Evolutionary conservation across 2,329 filamentous ascomycete species (phyloP).

Genomic region (Westerdykella ornata): DNA sequence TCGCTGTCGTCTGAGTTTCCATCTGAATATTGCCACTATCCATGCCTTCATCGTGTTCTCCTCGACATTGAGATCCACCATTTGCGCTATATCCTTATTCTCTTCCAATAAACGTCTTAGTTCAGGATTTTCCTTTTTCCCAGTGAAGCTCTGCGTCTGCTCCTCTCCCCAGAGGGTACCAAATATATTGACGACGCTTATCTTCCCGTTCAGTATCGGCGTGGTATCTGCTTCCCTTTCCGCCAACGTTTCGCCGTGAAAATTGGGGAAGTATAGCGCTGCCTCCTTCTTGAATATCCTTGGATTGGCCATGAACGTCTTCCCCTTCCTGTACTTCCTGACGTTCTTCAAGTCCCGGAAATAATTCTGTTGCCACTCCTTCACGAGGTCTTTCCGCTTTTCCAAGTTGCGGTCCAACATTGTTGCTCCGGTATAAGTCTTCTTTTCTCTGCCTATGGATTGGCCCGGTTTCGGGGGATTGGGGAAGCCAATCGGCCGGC

Average conservation of each 20-base stretch:
- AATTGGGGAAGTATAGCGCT: slow-evolving; percentile 89
- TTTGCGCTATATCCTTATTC: slow-evolving; percentile 56
- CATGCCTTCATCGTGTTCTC: slow-evolving; percentile 62
- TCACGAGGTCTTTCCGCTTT: slow-evolving; percentile 66
- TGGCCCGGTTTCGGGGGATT: slow-evolving; percentile 68
- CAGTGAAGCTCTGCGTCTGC: slow-evolving; percentile 67
- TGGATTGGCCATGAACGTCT: slow-evolving; percentile 81
- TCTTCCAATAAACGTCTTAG: slow-evolving; percentile 56
- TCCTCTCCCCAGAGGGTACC: slow-evolving; percentile 78
- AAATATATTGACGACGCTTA: slow-evolving; percentile 75
- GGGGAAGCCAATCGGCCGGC: slow-evolving; percentile 74
- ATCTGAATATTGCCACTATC: slow-evolving; percentile 51
- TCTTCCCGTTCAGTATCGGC: slow-evolving; percentile 61
- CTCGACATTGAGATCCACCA: slow-evolving; percentile 83
- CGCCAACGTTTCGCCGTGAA: slow-evolving; percentile 70
- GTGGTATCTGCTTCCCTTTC: slow-evolving; percentile 59
- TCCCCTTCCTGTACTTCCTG: slow-evolving; percentile 67
- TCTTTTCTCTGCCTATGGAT: slow-evolving; percentile 67
- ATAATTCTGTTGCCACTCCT: slow-evolving; percentile 77
- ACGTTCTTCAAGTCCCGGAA: slow-evolving; percentile 94
- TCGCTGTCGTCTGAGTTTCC: slow-evolving; percentile 44
- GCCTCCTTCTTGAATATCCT: slow-evolving; percentile 76
- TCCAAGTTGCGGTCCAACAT: slow-evolving; percentile 54
- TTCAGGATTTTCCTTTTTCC: slow-evolving; percentile 58
- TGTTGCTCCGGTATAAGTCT: slow-evolving; percentile 28